These are phyloP conservation scores for Psilocybe cyanescens DNA, from an alignment of 768 basidiomycete genomes.

Conservation along the genomic window DNA sequence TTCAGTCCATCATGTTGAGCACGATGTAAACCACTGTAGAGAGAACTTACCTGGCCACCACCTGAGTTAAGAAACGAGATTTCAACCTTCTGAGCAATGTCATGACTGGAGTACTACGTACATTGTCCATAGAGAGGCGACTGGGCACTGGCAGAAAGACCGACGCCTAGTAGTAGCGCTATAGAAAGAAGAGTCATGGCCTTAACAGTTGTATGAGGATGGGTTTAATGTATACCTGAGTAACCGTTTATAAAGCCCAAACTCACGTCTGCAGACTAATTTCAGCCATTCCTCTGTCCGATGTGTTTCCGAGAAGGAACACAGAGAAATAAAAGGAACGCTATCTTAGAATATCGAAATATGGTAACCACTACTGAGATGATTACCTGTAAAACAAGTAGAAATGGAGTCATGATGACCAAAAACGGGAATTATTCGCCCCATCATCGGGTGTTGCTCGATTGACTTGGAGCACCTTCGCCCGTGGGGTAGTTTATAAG, in stretches of 20 bases:
- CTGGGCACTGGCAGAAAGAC: conserved; percentile 8
- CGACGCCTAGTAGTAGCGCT: conserved; percentile 11
- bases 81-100: neutral
- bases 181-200: conserved; percentile 7
- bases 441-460: conserved; percentile 27
- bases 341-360: neutral
- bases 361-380: neutral
- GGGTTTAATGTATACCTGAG: neutral
- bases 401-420: neutral
- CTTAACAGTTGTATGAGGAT: neutral
- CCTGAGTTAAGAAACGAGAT: neutral
- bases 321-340: neutral
- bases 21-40: neutral
- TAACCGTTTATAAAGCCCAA: conserved; percentile 1
- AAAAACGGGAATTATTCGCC: conserved; percentile 33
- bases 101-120: neutral
- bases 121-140: conserved; percentile 16
- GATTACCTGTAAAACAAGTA: neutral
- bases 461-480: neutral
- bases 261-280: neutral
- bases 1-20: neutral
- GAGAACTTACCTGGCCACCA: conserved; percentile 14
- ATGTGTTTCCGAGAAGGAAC: conserved; percentile 9
- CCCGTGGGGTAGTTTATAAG: neutral
- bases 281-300: conserved; percentile 1